phyloP scores from a whole-genome alignment of 768 basidiomycete genomes.

The Pleurotus citrinopileatus region DNA sequence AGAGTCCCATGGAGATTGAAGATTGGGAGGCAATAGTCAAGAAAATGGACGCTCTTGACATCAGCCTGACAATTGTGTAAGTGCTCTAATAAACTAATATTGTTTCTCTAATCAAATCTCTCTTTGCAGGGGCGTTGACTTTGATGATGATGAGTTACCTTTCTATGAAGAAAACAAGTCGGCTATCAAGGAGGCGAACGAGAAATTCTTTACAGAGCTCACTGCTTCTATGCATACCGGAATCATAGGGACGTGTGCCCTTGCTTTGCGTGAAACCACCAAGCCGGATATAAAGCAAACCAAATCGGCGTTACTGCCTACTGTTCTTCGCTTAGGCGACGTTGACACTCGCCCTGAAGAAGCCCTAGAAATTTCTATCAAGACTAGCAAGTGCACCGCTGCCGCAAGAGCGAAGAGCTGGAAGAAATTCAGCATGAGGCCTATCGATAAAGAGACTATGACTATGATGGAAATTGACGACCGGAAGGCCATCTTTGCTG shows the following conservation, averaged over 20 bases:
- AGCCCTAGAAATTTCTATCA: slow-evolving; percentile 71
- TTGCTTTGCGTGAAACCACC: slow-evolving; percentile 59
- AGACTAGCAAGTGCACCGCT: slow-evolving; percentile 79
- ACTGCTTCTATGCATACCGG: slow-evolving; percentile 41
- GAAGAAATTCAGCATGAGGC: slow-evolving; percentile 68
- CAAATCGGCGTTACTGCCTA: slow-evolving; percentile 65
- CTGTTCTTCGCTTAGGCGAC: slow-evolving; percentile 77
- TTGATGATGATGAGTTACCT: slow-evolving; percentile 68
- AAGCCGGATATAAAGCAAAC: slow-evolving; percentile 63
- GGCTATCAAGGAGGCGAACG: slow-evolving; percentile 70
- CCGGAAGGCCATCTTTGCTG: slow-evolving; percentile 32
- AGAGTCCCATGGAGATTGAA: slow-evolving; percentile 67
- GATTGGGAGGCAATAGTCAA: slow-evolving; percentile 69
- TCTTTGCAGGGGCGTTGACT: slow-evolving; percentile 74
- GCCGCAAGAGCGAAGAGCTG: slow-evolving; percentile 65
- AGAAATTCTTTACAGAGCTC: slow-evolving; percentile 63
- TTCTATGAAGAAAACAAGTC: slow-evolving; percentile 70
- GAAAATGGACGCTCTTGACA: slow-evolving; percentile 58
- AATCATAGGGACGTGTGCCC: slow-evolving; percentile 59
- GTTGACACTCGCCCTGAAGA: slow-evolving; percentile 61
- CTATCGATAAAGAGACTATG: slow-evolving; percentile 28
- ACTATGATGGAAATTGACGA: slow-evolving; percentile 34
- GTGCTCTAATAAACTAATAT: slow-evolving; percentile 13
- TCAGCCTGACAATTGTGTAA: slow-evolving; percentile 73
- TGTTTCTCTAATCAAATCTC: slow-evolving; percentile 1